Evolutionary conservation across 495 filamentous ascomycete genomes (phyloP), one percentile per base, ranked within the genome.

Genomic region (Articulospora tetracladia): DNA sequence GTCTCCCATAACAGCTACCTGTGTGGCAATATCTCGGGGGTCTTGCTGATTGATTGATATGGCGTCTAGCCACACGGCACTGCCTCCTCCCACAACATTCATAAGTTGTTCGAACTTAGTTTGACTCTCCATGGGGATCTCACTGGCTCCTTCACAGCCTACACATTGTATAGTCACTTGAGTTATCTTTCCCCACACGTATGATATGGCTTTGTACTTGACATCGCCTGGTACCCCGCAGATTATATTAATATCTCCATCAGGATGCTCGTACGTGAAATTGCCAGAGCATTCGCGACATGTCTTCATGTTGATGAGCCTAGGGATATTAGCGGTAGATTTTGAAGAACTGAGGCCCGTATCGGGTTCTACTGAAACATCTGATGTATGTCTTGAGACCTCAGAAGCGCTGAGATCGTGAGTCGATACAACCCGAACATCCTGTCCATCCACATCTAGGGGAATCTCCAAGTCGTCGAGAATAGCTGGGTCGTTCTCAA

Each of bases 151-250:
- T 3, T 22, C 32, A 46, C 48, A 60, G 32, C 26, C 25, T 4
- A 25, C 15, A 27, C 49, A 60, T 25, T 27, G 13, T 20, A 60
- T 3, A n/a, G 27, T 19, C 20, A 60, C 22, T 15, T n/a, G 28
- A 1, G 17, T n/a, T 10, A 22, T 28, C 13, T 60, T 22, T n/a
- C 23, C 57, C 57, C 57, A 60, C 6, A 60, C 19, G 26, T 53
- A 60, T 17, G 57, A 60, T 11, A 60, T 25, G 17, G 57, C 50
- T 22, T 54, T 60, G 57, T 60, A 60, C 20, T 49, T 41, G 12
- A 32, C 15, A n/a, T 32, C 39, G 15, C 7, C 7, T 6, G 55
- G 55, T 30, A 27, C 11, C 19, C 55, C 55, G 25, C 15, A 20
- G 39, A 58, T 30, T 6, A 58, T 34, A 19, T 28, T 57, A 12